A percentile compares a stretch with the other conserved stretches of the same genome.
Conservation (phyloP, 1,284 basidiomycete species). For the Ustilago esculenta region DNA sequence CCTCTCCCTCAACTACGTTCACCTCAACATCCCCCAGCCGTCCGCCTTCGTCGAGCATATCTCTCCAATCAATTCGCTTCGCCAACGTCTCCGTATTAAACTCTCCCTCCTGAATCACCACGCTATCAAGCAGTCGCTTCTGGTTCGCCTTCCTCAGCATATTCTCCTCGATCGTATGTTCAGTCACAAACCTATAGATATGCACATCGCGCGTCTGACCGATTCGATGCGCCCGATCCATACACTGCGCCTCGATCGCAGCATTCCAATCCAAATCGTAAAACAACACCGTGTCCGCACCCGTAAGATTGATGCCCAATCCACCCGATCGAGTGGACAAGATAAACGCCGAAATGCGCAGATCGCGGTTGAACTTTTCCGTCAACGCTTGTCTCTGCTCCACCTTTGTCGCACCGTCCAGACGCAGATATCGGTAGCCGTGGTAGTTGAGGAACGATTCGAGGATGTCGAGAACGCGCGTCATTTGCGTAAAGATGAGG, state of each 20-base stretch:
- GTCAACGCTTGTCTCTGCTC: slow-evolving; percentile 95
- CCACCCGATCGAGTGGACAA: slow-evolving; percentile 92
- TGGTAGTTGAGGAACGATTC: slow-evolving; percentile 93
- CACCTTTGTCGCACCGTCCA: slow-evolving; percentile 94
- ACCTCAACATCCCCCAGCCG: slow-evolving; percentile 59
- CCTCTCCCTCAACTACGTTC: slow-evolving; percentile 58
- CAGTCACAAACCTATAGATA: slow-evolving; percentile 93
- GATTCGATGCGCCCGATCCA: slow-evolving; percentile 93
- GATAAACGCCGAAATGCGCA: slow-evolving; percentile 91
- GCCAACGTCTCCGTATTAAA: slow-evolving; percentile 73
- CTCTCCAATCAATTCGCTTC: slow-evolving; percentile 77
- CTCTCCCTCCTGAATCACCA: slow-evolving; percentile 92
- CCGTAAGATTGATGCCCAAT: slow-evolving; percentile 91
- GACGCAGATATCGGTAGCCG: slow-evolving; percentile 88
- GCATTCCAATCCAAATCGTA: slow-evolving; percentile 98
- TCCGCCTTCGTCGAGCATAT: slow-evolving; percentile 74
- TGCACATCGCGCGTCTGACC: slow-evolving; percentile 97
- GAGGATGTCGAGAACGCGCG: slow-evolving; percentile 89
- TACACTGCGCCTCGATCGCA: slow-evolving; percentile 95
- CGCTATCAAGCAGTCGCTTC: slow-evolving; percentile 87
- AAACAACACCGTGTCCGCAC: slow-evolving; percentile 96
- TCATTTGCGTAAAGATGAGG: slow-evolving; percentile 98
- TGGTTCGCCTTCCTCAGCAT: slow-evolving; percentile 96
- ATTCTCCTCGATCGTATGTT: slow-evolving; percentile 93
- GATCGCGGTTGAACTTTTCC: slow-evolving; percentile 93